A percentile compares a stretch with the other conserved stretches of the same genome.
phyloP scores from a whole-genome alignment of 2,329 filamentous ascomycete species.

The Sporothrix variecibatus region DNA sequence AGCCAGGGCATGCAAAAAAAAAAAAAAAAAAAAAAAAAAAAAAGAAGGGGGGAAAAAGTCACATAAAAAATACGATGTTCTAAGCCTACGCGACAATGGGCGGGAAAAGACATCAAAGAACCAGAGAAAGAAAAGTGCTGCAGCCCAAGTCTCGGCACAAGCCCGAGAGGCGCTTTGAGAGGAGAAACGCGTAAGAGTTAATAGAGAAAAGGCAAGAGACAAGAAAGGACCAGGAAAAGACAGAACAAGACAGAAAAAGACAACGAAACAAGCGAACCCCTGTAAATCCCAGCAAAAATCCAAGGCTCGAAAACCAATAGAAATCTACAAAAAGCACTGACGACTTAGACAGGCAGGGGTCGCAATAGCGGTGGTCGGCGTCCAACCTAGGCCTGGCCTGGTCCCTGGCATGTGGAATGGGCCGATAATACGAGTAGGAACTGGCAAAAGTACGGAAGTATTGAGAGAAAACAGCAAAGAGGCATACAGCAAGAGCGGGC shows the following conservation, averaged over 20 bases:
- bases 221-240: background rate
- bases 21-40: too few species aligned
- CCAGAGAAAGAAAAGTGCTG: too few species aligned
- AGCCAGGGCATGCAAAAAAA: background rate
- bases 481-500: background rate
- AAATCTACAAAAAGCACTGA: background rate
- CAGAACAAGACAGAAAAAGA: background rate
- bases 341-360: slow-evolving; percentile 5
- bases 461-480: background rate
- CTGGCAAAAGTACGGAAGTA: background rate
- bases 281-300: background rate
- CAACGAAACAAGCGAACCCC: background rate
- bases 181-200: background rate
- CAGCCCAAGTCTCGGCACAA: background rate
- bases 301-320: background rate
- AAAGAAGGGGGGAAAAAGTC: too few species aligned
- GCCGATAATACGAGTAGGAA: slow-evolving; percentile 1
- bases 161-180: background rate
- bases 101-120: background rate
- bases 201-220: background rate
- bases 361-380: background rate
- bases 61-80: background rate
- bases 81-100: background rate
- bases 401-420: slow-evolving; percentile 9
- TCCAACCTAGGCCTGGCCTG: background rate